A percentile compares a stretch with the other conserved stretches of the same genome.
Evolutionary conservation across 768 basidiomycete genomes (phyloP).

Genomic region (Hericium alpestre): DNA sequence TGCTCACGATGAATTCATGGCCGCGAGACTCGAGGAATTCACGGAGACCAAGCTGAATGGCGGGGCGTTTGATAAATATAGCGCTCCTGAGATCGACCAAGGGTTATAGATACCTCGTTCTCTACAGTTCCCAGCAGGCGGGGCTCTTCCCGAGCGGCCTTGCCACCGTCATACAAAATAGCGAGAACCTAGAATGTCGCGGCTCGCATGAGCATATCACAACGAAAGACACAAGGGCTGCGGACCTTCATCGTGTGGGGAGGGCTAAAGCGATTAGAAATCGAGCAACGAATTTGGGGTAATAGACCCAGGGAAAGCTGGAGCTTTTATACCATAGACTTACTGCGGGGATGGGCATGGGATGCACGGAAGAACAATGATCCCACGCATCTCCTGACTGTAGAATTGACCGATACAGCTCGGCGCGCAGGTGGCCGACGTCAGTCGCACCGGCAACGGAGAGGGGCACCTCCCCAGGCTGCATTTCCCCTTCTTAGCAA

Average conservation of each 20-base stretch:
- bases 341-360: neutral
- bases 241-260: neutral
- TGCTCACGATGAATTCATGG: slow-evolving; percentile 56
- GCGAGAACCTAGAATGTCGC: slow-evolving; percentile 39
- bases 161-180: slow-evolving; percentile 53
- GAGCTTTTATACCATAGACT: neutral
- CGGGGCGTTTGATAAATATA: neutral
- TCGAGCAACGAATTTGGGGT: neutral
- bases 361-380: neutral
- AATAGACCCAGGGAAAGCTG: neutral
- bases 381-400: neutral
- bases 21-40: slow-evolving; percentile 61
- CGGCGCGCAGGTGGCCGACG: neutral
- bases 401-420: neutral
- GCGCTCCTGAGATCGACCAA: neutral
- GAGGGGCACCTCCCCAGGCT: neutral
- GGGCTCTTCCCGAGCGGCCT: slow-evolving; percentile 49
- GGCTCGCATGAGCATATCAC: no score
- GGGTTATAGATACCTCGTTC: slow-evolving; percentile 38
- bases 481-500: neutral
- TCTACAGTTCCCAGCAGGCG: slow-evolving; percentile 69
- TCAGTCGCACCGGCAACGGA: neutral
- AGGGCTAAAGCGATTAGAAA: neutral
- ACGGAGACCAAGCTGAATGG: slow-evolving; percentile 53
- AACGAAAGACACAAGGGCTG: neutral